Evolutionary conservation across 176 grass and related monocot genomes (phyloP).

Genomic region (Paspalum vaginatum): DNA sequence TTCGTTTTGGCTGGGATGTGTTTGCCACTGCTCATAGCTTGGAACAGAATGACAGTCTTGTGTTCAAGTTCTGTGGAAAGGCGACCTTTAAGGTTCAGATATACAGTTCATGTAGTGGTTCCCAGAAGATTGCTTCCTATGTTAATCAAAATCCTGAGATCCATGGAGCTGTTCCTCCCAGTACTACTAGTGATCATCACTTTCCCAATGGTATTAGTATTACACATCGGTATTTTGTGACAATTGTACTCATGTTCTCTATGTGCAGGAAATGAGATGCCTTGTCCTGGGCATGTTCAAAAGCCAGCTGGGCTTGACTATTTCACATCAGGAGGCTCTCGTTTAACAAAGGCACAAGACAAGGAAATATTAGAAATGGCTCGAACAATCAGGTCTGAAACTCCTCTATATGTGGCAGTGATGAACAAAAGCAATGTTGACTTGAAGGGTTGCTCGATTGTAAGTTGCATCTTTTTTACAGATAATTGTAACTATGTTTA

Average conservation of each 20-base stretch:
- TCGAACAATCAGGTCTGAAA: background rate
- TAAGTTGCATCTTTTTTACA: slow-evolving; percentile 1
- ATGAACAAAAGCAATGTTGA: background rate
- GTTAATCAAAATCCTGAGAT: background rate
- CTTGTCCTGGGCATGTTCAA: background rate
- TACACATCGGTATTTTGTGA: background rate
- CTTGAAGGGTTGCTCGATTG: background rate
- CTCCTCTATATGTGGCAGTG: slow-evolving; percentile 15
- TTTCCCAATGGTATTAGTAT: background rate
- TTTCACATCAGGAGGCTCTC: background rate
- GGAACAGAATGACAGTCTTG: slow-evolving; percentile 23
- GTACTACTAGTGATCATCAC: background rate
- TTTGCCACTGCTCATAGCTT: slow-evolving; percentile 30
- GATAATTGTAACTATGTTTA: background rate
- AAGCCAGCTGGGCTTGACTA: background rate
- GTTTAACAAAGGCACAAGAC: background rate
- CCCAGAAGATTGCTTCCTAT: background rate
- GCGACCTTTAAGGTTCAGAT: slow-evolving; percentile 37
- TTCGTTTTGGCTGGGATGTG: slow-evolving; percentile 39
- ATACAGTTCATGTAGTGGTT: background rate
- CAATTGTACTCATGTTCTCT: background rate
- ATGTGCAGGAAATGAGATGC: background rate
- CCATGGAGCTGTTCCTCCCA: background rate
- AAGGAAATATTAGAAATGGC: background rate
- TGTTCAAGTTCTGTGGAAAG: slow-evolving; percentile 34